Base-by-base conservation (phyloP, 2,329 filamentous ascomycete species). In the Fusarium sp. region DNA sequence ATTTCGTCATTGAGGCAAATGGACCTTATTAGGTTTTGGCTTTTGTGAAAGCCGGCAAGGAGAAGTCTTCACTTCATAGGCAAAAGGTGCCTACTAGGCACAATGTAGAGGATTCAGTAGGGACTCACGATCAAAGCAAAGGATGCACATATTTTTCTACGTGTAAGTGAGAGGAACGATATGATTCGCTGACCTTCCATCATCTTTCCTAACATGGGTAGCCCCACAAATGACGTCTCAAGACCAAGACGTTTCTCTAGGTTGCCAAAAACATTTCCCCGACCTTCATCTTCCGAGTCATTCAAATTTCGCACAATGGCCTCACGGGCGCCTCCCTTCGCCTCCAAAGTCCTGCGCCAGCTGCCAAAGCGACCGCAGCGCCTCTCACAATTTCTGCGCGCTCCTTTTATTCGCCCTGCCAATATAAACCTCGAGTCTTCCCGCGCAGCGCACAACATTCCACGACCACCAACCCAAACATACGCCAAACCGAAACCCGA, bases 361-460 rank as follows among this genome's bases (percentile, higher is more conserved):
- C 60, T 77, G 30, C 71, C 61, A 44, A 24, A 45, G 20, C 73
- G 70, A 41, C 50, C 61, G 11, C 73, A 61, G 24, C 75, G 64
- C 72, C 45, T 67, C 53, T 35, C 65, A n/a, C 48, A 69, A 33
- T 69, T 71, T 38, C 56, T 72, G 11, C 70, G 60, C 36, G 35
- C 61, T 14, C 53, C 65, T 44, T 50, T 66, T 33, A 58, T 45
- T 15, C 71, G 41, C 28, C 67, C 56, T 55, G 42, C 65, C 55
- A 54, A 51, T 35, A 15, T 22, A 26, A 67, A 54, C 44, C 45
- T 65, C 35, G 67, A 68, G 44, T 54, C 75, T 51, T 70, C 71
- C 63, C 79, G 81, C 70, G 74, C 77, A 61, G 79, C 78, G 12
- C 82, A 83, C 71, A 77, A 79, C 33, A 83, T 83, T 65, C 82